phyloP scores from a whole-genome alignment of 768 basidiomycete species.

The Boletus rubroflammeus region DNA sequence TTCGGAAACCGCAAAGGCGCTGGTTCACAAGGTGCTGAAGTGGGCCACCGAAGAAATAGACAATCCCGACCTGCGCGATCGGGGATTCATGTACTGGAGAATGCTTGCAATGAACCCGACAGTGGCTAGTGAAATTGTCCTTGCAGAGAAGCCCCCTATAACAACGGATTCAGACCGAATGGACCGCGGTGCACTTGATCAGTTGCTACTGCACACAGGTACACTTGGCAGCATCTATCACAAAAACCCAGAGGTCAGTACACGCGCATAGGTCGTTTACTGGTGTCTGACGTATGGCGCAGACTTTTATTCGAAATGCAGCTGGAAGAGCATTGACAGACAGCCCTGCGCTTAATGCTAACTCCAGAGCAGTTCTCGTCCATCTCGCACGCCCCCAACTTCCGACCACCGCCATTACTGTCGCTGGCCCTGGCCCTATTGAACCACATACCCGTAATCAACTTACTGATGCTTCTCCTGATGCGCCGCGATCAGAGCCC shows the following conservation, averaged over 20 bases:
- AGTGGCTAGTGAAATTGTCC: slow-evolving; percentile 84
- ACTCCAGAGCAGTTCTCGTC: slow-evolving; percentile 71
- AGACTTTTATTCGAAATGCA: slow-evolving; percentile 94
- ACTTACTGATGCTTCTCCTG: slow-evolving; percentile 22
- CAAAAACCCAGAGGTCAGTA: slow-evolving; percentile 86
- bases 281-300: slow-evolving; percentile 11
- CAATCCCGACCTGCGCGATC: slow-evolving; percentile 94
- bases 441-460: slow-evolving; percentile 29
- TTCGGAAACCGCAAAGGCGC: slow-evolving; percentile 79
- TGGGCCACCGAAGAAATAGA: slow-evolving; percentile 98
- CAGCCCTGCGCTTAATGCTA: slow-evolving; percentile 83
- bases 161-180: slow-evolving; percentile 98
- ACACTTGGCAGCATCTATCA: slow-evolving; percentile 96
- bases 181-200: slow-evolving; percentile 95
- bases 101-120: slow-evolving; percentile 90
- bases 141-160: slow-evolving; percentile 91
- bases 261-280: neutral
- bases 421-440: slow-evolving; percentile 54
- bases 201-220: slow-evolving; percentile 89
- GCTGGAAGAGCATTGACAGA: slow-evolving; percentile 78
- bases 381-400: slow-evolving; percentile 53
- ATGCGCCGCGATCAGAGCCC: slow-evolving; percentile 32
- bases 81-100: slow-evolving; percentile 99
- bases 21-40: slow-evolving; percentile 94
- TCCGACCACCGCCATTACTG: slow-evolving; percentile 40